Evolutionary conservation across 129 eudicot species (phyloP).

Genomic region (Calendula officinalis): DNA sequence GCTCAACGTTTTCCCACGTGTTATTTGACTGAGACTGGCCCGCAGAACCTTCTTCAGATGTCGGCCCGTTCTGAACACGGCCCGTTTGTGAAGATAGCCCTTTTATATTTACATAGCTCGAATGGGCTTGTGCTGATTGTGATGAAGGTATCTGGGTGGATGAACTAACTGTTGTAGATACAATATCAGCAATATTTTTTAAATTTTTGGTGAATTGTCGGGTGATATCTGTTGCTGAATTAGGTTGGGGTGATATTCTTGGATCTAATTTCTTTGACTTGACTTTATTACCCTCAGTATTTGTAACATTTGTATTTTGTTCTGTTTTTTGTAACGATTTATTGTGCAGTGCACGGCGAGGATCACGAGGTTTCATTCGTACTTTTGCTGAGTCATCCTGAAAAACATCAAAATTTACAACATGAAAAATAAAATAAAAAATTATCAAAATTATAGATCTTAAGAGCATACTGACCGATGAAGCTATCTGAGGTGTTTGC

Average conservation of each 20-base stretch:
- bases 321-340: constrained; percentile 37
- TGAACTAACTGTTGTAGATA: constrained; percentile 47
- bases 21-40: constrained; percentile 48
- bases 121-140: constrained; percentile 45
- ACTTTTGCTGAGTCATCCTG: constrained; percentile 69
- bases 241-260: constrained; percentile 35
- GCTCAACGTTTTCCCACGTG: constrained; percentile 82
- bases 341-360: constrained; percentile 83
- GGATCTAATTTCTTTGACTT: constrained; percentile 46
- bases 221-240: constrained; percentile 64
- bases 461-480: constrained; percentile 41
- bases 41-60: constrained; percentile 52
- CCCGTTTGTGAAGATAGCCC: constrained; percentile 42
- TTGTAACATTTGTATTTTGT: constrained; percentile 29
- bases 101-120: constrained; percentile 41
- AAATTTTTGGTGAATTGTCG: constrained; percentile 68
- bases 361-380: constrained; percentile 98
- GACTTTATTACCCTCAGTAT: constrained; percentile 31
- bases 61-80: constrained; percentile 29
- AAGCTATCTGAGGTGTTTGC: constrained; percentile 51
- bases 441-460: neutral
- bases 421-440: neutral
- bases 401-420: constrained; percentile 25
- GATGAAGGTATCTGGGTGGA: constrained; percentile 43
- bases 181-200: constrained; percentile 76